Evolutionary conservation across 306 rosid genomes (phyloP).

Genomic region (Medicago arabica): DNA sequence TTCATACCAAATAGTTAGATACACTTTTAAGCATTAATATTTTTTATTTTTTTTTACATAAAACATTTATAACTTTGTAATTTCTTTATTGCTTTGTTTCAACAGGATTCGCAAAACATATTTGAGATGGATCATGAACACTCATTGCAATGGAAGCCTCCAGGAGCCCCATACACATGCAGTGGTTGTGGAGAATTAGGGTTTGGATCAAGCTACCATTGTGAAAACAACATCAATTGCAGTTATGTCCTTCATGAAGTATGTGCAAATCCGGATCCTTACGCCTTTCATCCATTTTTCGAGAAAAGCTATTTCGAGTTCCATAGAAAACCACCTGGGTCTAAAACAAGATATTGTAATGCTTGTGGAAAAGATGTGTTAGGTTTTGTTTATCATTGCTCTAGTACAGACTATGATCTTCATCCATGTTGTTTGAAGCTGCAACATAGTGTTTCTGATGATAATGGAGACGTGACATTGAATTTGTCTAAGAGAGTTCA

Average conservation of each 20-base stretch:
- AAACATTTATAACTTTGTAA: no score
- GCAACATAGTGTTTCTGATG: conserved; percentile 19
- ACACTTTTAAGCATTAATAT: no score
- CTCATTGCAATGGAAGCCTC: conserved; percentile 16
- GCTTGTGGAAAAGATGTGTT: conserved; percentile 59
- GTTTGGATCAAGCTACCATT: conserved; percentile 45
- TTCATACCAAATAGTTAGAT: no score
- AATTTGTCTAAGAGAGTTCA: conserved; percentile 29
- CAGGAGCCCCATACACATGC: conserved; percentile 48
- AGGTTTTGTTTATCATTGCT: conserved; percentile 54
- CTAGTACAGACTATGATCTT: conserved; percentile 29
- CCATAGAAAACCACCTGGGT: neutral
- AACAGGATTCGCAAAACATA: neutral
- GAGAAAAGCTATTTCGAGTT: conserved; percentile 28
- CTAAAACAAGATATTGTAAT: conserved; percentile 36
- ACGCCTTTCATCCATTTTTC: conserved; percentile 41
- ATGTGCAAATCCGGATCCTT: conserved; percentile 31
- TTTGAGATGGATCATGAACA: conserved; percentile 43
- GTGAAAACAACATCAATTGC: conserved; percentile 36
- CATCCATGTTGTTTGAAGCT: conserved; percentile 57
- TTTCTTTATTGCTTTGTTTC: neutral
- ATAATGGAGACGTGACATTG: conserved; percentile 25
- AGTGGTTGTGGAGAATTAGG: conserved; percentile 55
- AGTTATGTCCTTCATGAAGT: conserved; percentile 49
- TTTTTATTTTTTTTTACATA: no score